Evolutionary conservation across 2,329 filamentous ascomycete species (phyloP), one percentile per base, ranked within the genome.

Genomic region (Clonostachys rosea): DNA sequence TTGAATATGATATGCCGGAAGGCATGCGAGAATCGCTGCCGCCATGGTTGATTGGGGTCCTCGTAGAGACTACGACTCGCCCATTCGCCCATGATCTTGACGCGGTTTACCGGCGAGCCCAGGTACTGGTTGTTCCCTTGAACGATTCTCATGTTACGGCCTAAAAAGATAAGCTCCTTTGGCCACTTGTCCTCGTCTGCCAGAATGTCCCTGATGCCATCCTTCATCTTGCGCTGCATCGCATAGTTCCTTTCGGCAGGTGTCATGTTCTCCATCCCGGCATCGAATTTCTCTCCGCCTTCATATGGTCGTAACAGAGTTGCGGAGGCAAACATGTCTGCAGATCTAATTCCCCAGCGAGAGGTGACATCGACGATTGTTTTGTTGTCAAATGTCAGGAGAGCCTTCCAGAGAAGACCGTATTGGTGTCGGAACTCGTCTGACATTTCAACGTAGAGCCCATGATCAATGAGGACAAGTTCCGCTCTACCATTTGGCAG

Each of bases 381-480:
- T 18, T 78, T 72, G 67, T 96, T 96, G 73, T 99, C 94, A 55
- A 97, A 94, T 1, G 90, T 91, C 73, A 97, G 83, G 11, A 99
- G 80, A 1, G 87, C 85, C 66, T 95, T 95, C 94, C 94, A 99
- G 71, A 99, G 94, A 5, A 81, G 74, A 16, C 85, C 84, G 65
- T 97, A 97, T 64, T 97, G 83, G 59, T 86, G 85, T 11, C 91
- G 81, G 70, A 97, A 96, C 50, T 81, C 73, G 2, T 87, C 85
- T 20, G 81, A 76, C 88, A 97, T 94, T 65, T 89, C 86, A 47
- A 97, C 89, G 70, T 99, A 99, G 6, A 99, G 81, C 1, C 94
- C 94, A 66, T 99, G 94, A 66, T 99, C 94, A 62, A 99, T 96
- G 35, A 99, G 83, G 1, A 97, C 92, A 33, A 99, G 78, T 70